These are phyloP conservation scores for Chondrostereum purpureum DNA, from an alignment of 1,284 basidiomycete genomes.

Conservation along the genomic window DNA sequence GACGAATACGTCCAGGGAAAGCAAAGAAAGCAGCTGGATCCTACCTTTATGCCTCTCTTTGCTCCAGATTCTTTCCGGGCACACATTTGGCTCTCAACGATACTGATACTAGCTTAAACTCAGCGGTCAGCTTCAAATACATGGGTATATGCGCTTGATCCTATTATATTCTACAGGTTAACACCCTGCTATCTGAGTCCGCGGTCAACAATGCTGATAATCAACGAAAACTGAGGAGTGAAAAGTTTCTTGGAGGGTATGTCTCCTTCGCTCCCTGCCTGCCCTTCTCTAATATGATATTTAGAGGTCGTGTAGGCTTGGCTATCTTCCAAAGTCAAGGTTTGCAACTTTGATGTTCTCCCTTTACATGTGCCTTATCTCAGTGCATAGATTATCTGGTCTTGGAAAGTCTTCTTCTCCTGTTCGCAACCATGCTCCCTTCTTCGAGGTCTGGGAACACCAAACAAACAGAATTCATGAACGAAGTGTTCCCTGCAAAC, in stretches of 20 bases:
- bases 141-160: conserved; percentile 23
- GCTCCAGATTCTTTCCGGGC: conserved; percentile 14
- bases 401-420: conserved; percentile 47
- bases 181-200: conserved; percentile 26
- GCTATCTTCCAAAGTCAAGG: conserved; percentile 27
- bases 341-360: conserved; percentile 6
- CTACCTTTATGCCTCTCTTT: conserved; percentile 16
- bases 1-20: conserved; percentile 9
- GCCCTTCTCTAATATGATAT: not conserved
- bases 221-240: conserved; percentile 26
- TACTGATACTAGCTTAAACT: conserved; percentile 8
- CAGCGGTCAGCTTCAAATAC: conserved; percentile 14
- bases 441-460: conserved; percentile 30
- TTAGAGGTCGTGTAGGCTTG: conserved; percentile 26
- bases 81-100: conserved; percentile 2
- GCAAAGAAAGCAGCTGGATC: conserved; percentile 14
- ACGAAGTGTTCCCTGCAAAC: conserved; percentile 38
- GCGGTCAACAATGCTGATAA: conserved; percentile 20
- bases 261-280: not conserved
- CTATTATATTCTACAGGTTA: conserved; percentile 22
- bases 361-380: not conserved
- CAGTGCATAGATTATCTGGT: conserved; percentile 42
- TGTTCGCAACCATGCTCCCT: conserved; percentile 53
- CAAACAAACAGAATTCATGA: conserved; percentile 40
- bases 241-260: conserved; percentile 31